These are phyloP conservation scores for Bjerkandera adusta DNA, from an alignment of 1,284 basidiomycete species.

Conservation along the genomic window DNA sequence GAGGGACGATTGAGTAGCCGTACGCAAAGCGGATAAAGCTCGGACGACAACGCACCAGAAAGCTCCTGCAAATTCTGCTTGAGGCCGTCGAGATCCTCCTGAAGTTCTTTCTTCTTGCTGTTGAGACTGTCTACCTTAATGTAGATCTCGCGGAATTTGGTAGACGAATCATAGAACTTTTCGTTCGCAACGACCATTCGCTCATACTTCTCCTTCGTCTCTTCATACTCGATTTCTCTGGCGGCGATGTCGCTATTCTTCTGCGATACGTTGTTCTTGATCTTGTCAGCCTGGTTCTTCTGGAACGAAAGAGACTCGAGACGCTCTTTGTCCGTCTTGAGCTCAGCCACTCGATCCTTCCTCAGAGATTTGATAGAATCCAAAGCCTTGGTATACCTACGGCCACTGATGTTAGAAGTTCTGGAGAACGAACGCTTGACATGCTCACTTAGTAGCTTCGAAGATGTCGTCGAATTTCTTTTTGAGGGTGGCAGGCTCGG, in stretches of 20 bases:
- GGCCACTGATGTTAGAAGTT: not conserved
- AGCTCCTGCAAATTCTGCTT: conserved; percentile 72
- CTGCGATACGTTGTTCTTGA: conserved; percentile 67
- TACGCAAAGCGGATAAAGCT: not conserved
- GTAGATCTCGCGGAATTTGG: conserved; percentile 84
- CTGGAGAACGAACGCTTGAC: conserved; percentile 3
- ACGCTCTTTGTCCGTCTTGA: conserved; percentile 92
- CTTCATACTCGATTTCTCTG: conserved; percentile 77
- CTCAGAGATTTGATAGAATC: conserved; percentile 88
- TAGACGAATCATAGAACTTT: conserved; percentile 80
- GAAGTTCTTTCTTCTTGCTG: conserved; percentile 55
- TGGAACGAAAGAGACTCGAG: conserved; percentile 81
- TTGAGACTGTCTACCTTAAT: conserved; percentile 70
- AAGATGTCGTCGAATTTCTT: conserved; percentile 99
- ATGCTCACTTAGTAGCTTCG: conserved; percentile 86
- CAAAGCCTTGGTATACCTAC: conserved; percentile 93
- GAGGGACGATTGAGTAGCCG: conserved; percentile 5
- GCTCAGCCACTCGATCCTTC: conserved; percentile 88
- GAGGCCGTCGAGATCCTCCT: conserved; percentile 60
- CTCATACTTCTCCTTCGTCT: conserved; percentile 66
- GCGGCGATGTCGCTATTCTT: conserved; percentile 60
- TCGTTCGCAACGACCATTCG: conserved; percentile 73
- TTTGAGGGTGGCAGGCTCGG: conserved; percentile 89
- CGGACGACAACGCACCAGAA: conserved; percentile 49
- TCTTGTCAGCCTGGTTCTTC: conserved; percentile 85